These are phyloP conservation scores for Phialophora macrospora DNA, from an alignment of 2,329 filamentous ascomycete species.

Conservation along the genomic window DNA sequence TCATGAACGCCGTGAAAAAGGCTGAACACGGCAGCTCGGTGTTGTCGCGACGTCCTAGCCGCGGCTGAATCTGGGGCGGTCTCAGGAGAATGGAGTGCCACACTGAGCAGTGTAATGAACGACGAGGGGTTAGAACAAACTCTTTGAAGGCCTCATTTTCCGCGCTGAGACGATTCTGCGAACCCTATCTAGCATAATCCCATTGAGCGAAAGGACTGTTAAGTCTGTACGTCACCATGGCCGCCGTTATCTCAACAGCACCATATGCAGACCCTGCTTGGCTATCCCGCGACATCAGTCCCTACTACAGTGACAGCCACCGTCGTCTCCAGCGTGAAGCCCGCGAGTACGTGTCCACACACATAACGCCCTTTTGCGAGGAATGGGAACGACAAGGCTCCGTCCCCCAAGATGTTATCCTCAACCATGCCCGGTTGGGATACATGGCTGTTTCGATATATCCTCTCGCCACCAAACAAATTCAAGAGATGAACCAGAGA, in stretches of 20 bases:
- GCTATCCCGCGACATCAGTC: conserved; percentile 54
- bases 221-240: neutral
- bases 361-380: conserved; percentile 63
- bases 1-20: neutral
- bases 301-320: conserved; percentile 69
- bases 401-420: conserved; percentile 47
- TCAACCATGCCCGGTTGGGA: conserved; percentile 27
- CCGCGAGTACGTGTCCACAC: conserved; percentile 63
- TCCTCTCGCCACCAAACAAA: conserved; percentile 26
- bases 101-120: neutral
- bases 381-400: conserved; percentile 67
- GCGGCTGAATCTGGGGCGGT: neutral
- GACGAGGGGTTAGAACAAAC: neutral
- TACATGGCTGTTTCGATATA: conserved; percentile 34
- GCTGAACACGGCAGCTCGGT: neutral
- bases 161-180: neutral
- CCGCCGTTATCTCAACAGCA: conserved; percentile 10
- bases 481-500: conserved; percentile 30
- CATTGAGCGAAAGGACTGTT: neutral
- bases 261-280: conserved; percentile 47
- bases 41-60: neutral
- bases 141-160: neutral
- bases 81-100: neutral
- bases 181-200: too few species aligned
- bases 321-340: conserved; percentile 61